Evolutionary conservation across 306 rosid species (phyloP).

Genomic region (Echinosophora koreensis): DNA sequence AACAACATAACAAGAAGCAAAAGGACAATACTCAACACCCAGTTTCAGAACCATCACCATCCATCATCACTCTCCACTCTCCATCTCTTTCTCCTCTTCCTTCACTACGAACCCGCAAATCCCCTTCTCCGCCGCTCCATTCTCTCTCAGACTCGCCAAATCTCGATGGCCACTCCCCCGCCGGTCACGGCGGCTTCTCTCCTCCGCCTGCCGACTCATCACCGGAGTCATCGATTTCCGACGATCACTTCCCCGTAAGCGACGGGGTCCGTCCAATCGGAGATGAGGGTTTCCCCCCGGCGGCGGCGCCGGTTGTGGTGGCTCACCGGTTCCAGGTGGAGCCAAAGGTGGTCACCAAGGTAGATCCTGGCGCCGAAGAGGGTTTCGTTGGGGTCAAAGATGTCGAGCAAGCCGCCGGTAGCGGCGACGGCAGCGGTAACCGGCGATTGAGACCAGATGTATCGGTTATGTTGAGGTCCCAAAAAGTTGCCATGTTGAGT

Average conservation of each 20-base stretch:
- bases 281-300: slow-evolving; percentile 31
- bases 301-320: slow-evolving; percentile 44
- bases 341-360: slow-evolving; percentile 63
- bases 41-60: slow-evolving; percentile 35
- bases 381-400: slow-evolving; percentile 51
- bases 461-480: slow-evolving; percentile 46
- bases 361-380: slow-evolving; percentile 60
- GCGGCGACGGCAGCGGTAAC: slow-evolving; percentile 42
- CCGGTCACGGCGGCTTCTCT: slow-evolving; percentile 44
- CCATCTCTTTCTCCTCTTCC: slow-evolving; percentile 53
- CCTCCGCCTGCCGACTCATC: slow-evolving; percentile 44
- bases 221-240: slow-evolving; percentile 54
- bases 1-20: slow-evolving; percentile 1
- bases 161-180: slow-evolving; percentile 46
- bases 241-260: slow-evolving; percentile 47
- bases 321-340: slow-evolving; percentile 63
- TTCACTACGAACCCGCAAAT: slow-evolving; percentile 40
- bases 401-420: slow-evolving; percentile 37
- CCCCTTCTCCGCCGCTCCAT: slow-evolving; percentile 59
- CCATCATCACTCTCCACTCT: slow-evolving; percentile 40
- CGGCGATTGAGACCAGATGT: slow-evolving; percentile 61
- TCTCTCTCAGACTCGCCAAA: slow-evolving; percentile 50
- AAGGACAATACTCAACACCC: slow-evolving; percentile 22
- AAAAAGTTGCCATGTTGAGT: slow-evolving; percentile 52
- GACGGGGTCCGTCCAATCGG: slow-evolving; percentile 45